Evolutionary conservation across 371 early-diverging fungal species (phyloP).

Genomic region (Saksenaea vasiformis): DNA sequence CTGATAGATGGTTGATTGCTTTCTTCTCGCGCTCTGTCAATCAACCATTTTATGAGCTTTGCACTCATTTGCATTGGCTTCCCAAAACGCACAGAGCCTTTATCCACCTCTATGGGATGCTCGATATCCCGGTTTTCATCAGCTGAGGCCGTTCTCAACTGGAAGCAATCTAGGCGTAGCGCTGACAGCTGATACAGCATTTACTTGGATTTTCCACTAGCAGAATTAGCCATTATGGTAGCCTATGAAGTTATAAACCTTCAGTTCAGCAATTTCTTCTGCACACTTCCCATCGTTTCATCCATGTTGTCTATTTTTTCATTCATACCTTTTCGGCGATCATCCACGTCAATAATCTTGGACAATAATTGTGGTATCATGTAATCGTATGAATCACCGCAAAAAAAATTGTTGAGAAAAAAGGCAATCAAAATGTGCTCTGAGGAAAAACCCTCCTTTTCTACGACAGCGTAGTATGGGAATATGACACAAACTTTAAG

Average conservation of each 20-base stretch:
- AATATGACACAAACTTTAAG: neutral
- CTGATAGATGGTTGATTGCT: neutral
- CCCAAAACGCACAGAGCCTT: neutral
- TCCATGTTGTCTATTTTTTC: neutral
- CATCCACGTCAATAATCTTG: neutral
- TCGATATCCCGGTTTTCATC: neutral
- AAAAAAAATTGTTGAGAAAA: neutral
- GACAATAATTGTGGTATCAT: neutral
- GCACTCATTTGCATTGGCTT: neutral
- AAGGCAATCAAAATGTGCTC: neutral
- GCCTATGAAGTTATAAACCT: too few relatives aligned
- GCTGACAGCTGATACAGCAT: neutral
- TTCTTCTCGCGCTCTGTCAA: neutral
- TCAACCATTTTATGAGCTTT: neutral
- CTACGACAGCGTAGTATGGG: neutral
- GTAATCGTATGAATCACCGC: neutral
- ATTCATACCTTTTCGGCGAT: neutral
- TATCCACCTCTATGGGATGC: neutral
- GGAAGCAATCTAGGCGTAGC: neutral
- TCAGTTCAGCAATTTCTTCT: neutral
- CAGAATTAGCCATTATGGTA: neutral
- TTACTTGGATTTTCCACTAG: neutral
- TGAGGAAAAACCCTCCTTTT: neutral
- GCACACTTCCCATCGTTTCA: too few relatives aligned
- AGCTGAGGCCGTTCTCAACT: neutral